Base-by-base conservation (phyloP, 768 basidiomycete species). In the Cystobasidium ongulense region DNA sequence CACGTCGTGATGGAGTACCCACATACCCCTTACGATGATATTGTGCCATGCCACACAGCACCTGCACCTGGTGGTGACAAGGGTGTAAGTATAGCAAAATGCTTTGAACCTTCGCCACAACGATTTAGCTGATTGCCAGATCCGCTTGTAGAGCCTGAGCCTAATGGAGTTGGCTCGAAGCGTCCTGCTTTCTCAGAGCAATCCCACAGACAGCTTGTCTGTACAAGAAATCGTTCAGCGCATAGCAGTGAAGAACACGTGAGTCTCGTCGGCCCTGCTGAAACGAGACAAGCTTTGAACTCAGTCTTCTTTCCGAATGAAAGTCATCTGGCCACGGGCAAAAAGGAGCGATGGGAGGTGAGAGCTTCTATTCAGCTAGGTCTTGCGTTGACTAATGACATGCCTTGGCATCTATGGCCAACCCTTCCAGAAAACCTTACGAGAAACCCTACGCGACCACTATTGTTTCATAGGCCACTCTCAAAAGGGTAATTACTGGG, bases 391-490 rank as follows among this genome's bases (percentile, higher is more conserved):
- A n/a, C n/a, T n/a, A n/a, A n/a, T n/a, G n/a, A n/a, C n/a, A n/a
- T n/a, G n/a, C n/a, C n/a, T n/a, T n/a, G n/a, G n/a, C n/a, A n/a
- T n/a, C n/a, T n/a, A n/a, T n/a, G n/a, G n/a, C n/a, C n/a, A n/a
- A n/a, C 21, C n/a, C 29, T n/a, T 27, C 7, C 35, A 71, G 68
- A 71, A 71, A 71, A 36, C 53, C 4, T 53, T 71, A 53, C 27
- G 38, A 25, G 68, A 71, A 10, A 21, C 25, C 7, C 54, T 71
- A 18, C 68, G 68, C 33, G 7, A 17, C n/a, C 54, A 59, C 52
- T 71, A 71, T 35, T 71, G 68, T 52, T 71, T 71, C 53, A 71
- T 23, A 3, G 50, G 65, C 5, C 68, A 59, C 29, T 33, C 68
- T 2, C 3, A 29, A 18, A 71, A 59, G 31, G 68, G 68, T 53